Evolutionary conservation across 768 basidiomycete genomes (phyloP).

Genomic region (Dioszegia crocea): DNA sequence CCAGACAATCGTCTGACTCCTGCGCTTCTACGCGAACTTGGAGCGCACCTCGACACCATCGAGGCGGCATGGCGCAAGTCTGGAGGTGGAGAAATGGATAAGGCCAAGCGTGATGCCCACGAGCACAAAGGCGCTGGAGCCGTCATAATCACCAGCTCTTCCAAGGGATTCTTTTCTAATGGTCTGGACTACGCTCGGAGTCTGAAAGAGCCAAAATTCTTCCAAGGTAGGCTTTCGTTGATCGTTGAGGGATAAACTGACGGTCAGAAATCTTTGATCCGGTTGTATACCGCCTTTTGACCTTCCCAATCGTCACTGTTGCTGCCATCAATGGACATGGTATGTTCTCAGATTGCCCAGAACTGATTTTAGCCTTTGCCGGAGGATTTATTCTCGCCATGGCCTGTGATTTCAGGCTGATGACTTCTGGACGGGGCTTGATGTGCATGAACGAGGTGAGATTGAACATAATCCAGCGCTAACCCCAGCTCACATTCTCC

Average conservation of each 20-base stretch:
- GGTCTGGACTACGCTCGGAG: conserved; percentile 48
- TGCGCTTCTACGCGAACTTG: conserved; percentile 39
- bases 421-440: conserved; percentile 82
- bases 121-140: conserved; percentile 36
- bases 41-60: conserved; percentile 43
- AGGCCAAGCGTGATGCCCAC: conserved; percentile 25
- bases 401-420: conserved; percentile 81
- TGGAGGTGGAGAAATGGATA: conserved; percentile 27
- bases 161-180: conserved; percentile 48
- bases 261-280: conserved; percentile 68
- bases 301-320: conserved; percentile 37
- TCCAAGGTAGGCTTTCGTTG: conserved; percentile 37
- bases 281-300: conserved; percentile 63
- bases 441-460: conserved; percentile 86
- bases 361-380: conserved; percentile 63
- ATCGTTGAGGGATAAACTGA: not conserved
- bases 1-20: conserved; percentile 51
- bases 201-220: conserved; percentile 47
- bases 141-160: conserved; percentile 41
- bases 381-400: conserved; percentile 74
- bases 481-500: conserved; percentile 63
- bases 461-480: not conserved
- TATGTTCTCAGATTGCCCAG: conserved; percentile 19
- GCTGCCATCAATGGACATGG: conserved; percentile 49
- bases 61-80: conserved; percentile 47